Base-by-base conservation (phyloP, 176 grass and related monocot species). In the Thinopyrum elongatum region DNA sequence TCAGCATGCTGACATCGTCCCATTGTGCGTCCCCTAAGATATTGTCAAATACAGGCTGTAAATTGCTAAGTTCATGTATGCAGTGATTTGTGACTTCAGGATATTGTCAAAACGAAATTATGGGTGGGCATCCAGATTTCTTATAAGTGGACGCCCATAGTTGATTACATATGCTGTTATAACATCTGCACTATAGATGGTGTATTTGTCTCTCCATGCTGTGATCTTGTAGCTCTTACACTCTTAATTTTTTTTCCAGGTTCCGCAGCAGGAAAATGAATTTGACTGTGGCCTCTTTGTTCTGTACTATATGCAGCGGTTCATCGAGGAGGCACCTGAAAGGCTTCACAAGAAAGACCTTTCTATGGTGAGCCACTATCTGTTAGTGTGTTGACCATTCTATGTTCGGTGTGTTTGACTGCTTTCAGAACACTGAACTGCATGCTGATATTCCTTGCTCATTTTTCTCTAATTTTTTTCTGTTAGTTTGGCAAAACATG, bases 211-310 rank as follows among this genome's bases (percentile, higher is more conserved):
- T 44, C 76, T 17, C 51, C 61, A 66, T 16, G 7, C 13, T 60
- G 33, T 74, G 25, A 22, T 83, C 17, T 25, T 46, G 2, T 62
- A 30, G 29, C 31, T 53, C 61, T 81, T 76, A 58, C 57, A 74
- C 27, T 34, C 74, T 78, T 58, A 25, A 44, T 38, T 78, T 38
- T 74, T 87, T 38, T 77, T 89, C 72, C 89, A 99, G 97, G 97
- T 96, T 75, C 94, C 97, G 3, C 97, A 99, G 80, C 97, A 99
- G 86, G 86, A 91, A 62, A 99, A 99, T 70, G 92, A 92, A 31
- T 99, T 86, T 59, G 97, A 99, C 79, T 99, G 97, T 58, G 97
- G 97, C 46, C 79, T 99, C 25, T 99, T 99, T 92, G 94, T 96
- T 69, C 85, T 99, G 57, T 94, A 94, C 84, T 96, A 94, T 85